Base-by-base conservation (phyloP, 345 rosid genomes). In the Camelina laxa region DNA sequence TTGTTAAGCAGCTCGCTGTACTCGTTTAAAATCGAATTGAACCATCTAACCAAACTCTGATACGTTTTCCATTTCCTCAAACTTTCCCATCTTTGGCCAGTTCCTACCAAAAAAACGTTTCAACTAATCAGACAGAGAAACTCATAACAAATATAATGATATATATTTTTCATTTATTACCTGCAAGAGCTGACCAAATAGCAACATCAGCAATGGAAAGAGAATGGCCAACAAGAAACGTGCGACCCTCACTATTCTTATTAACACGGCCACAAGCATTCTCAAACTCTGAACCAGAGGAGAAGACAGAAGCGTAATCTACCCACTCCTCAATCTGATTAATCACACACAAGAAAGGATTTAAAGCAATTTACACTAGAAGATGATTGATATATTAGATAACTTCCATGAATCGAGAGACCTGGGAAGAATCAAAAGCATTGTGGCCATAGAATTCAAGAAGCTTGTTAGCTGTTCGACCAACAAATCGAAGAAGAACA, bases 21-120 rank as follows among this genome's bases (percentile, higher is more conserved):
- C 73, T 95, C 96, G 0, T 83, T 75, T 61, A 82, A 72, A 42
- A 90, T 73, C 1, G 98, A 95, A 39, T 89, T 90, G 82, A 83
- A 95, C 98, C 99, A 95, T 17, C 98, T 84, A 35, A 82, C 91
- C 17, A 95, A 80, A 67, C 83, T 86, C 59, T 78, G 92, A 80
- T 86, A 92, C 85, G 92, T 95, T 80, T 86, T 92, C 7, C 98
- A 90, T 84, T 88, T 95, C 85, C 93, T 95, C 71, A 90, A 72
- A 73, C 97, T 89, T 31, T 95, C 99, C 98, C 99, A 95, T 82
- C 99, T 85, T 60, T 53, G 81, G 58, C 97, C 98, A 30, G 85
- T 61, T 74, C 88, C 99, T 95, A 80, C 16, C 67, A 62, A 22
- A 44, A n/a, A n/a, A n/a, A n/a, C n/a, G n/a, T n/a, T 15, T 42